These are phyloP conservation scores for Calocera cornea DNA, from an alignment of 768 basidiomycete species.

Conservation along the genomic window DNA sequence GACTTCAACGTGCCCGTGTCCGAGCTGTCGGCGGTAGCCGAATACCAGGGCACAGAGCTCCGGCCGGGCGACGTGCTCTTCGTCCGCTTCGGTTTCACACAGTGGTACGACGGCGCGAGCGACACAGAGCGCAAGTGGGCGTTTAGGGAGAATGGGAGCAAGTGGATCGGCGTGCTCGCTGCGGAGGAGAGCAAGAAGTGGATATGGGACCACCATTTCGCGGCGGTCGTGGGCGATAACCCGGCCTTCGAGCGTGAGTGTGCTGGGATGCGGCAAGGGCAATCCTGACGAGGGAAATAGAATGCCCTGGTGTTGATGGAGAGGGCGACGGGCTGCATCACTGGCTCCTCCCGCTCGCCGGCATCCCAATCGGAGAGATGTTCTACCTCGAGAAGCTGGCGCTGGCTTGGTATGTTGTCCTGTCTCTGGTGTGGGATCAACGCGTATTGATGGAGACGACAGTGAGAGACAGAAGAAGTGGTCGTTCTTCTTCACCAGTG, in stretches of 20 bases:
- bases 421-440: not conserved
- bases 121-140: not conserved
- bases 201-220: constrained; percentile 67
- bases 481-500: constrained; percentile 64
- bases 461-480: constrained; percentile 44
- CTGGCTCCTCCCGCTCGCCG: constrained; percentile 38
- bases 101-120: constrained; percentile 14
- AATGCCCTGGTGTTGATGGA: not conserved
- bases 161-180: constrained; percentile 26
- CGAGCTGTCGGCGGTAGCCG: constrained; percentile 46
- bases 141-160: not conserved
- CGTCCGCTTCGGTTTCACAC: constrained; percentile 48
- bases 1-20: constrained; percentile 38
- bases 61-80: constrained; percentile 47
- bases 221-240: constrained; percentile 54
- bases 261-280: not conserved
- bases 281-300: not conserved
- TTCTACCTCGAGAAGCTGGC: constrained; percentile 57
- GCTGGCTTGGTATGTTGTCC: constrained; percentile 24
- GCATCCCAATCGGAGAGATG: constrained; percentile 60
- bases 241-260: constrained; percentile 31
- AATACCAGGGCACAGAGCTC: constrained; percentile 44
- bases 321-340: constrained; percentile 4
- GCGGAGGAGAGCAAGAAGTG: constrained; percentile 53
- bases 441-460: not conserved